phyloP scores from a whole-genome alignment of 495 filamentous ascomycete genomes.

The Bryoglossum gracile region DNA sequence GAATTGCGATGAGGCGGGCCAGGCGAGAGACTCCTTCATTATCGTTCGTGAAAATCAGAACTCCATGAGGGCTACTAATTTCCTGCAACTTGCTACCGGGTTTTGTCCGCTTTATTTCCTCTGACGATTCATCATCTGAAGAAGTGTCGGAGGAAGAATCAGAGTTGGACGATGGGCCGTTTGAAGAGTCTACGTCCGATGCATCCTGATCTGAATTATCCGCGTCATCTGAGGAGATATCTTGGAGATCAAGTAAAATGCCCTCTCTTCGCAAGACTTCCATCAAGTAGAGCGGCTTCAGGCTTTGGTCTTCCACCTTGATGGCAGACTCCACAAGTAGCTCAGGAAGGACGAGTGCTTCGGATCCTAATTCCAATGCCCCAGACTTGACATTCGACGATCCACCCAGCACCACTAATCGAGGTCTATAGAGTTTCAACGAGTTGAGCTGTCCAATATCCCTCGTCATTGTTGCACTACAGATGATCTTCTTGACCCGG shows the following conservation, averaged over 20 bases:
- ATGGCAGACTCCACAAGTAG: slow-evolving; percentile 66
- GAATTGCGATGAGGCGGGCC: slow-evolving; percentile 62
- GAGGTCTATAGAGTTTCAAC: slow-evolving; percentile 65
- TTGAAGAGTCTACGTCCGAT: slow-evolving; percentile 19
- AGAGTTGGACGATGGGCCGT: slow-evolving; percentile 20
- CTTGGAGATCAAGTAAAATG: no score
- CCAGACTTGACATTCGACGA: slow-evolving; percentile 28
- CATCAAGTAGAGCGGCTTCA: slow-evolving; percentile 80
- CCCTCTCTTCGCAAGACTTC: slow-evolving; percentile 44
- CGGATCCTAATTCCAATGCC: slow-evolving; percentile 19
- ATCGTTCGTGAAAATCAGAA: slow-evolving; percentile 81
- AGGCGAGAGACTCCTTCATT: slow-evolving; percentile 80
- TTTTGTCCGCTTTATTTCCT: background rate
- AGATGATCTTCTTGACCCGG: slow-evolving; percentile 58
- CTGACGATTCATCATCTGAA: background rate
- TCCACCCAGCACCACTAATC: slow-evolving; percentile 65
- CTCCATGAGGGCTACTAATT: slow-evolving; percentile 29
- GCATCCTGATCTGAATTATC: slow-evolving; percentile 26
- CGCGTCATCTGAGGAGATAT: slow-evolving; percentile 30
- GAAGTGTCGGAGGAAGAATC: slow-evolving; percentile 28
- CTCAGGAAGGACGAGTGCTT: slow-evolving; percentile 48
- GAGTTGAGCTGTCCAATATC: slow-evolving; percentile 74
- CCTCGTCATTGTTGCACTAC: slow-evolving; percentile 90
- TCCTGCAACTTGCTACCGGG: background rate
- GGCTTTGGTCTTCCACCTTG: slow-evolving; percentile 61